A percentile compares a stretch with the other conserved stretches of the same genome.
phyloP scores from a whole-genome alignment of 2,329 filamentous ascomycete genomes.

The Aspergillus persii region DNA sequence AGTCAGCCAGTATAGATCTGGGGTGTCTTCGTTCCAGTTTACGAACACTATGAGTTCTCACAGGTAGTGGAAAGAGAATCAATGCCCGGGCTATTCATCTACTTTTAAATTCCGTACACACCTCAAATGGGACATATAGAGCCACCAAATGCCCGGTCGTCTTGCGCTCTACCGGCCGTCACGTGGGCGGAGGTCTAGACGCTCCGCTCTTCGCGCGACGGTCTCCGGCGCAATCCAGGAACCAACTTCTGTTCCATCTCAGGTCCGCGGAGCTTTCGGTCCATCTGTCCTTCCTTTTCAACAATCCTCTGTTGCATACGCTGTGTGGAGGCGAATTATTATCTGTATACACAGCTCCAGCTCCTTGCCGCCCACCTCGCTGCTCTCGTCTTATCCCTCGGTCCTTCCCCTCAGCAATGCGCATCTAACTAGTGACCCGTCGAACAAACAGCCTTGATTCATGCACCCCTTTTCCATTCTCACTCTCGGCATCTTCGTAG shows the following conservation, averaged over 20 bases:
- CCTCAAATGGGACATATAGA: background rate
- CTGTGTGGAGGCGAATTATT: background rate
- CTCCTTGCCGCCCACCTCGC: background rate
- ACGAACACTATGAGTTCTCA: too few relatives aligned
- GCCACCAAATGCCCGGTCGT: background rate
- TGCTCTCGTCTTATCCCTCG: background rate
- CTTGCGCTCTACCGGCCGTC: background rate
- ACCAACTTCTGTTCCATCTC: background rate
- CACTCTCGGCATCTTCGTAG: conserved; percentile 97
- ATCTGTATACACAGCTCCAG: background rate
- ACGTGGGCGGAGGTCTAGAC: background rate
- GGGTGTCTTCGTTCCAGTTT: too few relatives aligned
- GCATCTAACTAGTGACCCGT: conserved; percentile 27
- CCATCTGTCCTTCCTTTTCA: background rate
- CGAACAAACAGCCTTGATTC: conserved; percentile 34
- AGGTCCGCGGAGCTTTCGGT: background rate
- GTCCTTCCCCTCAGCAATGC: conserved; percentile 28
- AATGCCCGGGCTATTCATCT: background rate
- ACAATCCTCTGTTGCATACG: background rate
- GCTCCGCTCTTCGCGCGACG: background rate
- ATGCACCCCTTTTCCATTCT: conserved; percentile 99
- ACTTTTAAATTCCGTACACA: background rate
- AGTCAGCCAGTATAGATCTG: background rate
- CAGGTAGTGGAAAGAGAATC: too few relatives aligned
- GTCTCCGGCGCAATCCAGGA: background rate